These are phyloP conservation scores for Penicillium glabrum DNA, from an alignment of 2,329 filamentous ascomycete species.

Conservation along the genomic window DNA sequence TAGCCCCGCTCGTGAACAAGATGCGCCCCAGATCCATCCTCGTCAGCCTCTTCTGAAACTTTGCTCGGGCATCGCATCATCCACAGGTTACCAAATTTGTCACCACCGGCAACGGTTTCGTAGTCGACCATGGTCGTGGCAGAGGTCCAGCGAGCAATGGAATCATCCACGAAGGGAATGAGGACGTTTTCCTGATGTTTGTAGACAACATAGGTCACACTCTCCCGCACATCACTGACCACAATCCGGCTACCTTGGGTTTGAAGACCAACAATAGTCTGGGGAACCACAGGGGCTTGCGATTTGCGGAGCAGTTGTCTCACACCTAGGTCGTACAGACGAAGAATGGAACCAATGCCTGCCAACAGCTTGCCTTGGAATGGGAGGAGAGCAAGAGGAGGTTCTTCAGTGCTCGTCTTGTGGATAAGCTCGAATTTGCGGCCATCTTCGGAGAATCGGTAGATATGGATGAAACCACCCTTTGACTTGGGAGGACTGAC, in stretches of 20 bases:
- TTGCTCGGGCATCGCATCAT: constrained; percentile 84
- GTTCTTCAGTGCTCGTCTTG: constrained; percentile 89
- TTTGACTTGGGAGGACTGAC: constrained; percentile 73
- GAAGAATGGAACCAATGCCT: constrained; percentile 79
- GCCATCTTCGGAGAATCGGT: constrained; percentile 85
- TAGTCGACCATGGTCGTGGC: constrained; percentile 95
- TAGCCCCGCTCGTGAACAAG: constrained; percentile 89
- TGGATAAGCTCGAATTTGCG: constrained; percentile 89
- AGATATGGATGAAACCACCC: constrained; percentile 86
- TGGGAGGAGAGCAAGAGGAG: constrained; percentile 81
- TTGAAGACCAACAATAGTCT: constrained; percentile 83
- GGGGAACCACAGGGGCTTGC: constrained; percentile 74
- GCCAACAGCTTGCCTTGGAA: constrained; percentile 89
- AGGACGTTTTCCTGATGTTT: constrained; percentile 88
- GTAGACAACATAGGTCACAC: constrained; percentile 88
- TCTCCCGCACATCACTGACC: constrained; percentile 89
- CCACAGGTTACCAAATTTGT: constrained; percentile 98
- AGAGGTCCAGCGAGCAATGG: constrained; percentile 85
- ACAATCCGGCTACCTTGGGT: constrained; percentile 89
- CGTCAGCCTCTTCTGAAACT: constrained; percentile 84
- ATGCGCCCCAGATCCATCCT: constrained; percentile 85
- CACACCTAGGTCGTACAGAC: constrained; percentile 91
- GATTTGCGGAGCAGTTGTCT: constrained; percentile 89
- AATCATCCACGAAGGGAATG: constrained; percentile 91
- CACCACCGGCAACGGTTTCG: constrained; percentile 88